Percentiles rank a stretch among this genome's conserved stretches.
phyloP scores from a whole-genome alignment of 345 rosid genomes.

The Triadica sebifera region DNA sequence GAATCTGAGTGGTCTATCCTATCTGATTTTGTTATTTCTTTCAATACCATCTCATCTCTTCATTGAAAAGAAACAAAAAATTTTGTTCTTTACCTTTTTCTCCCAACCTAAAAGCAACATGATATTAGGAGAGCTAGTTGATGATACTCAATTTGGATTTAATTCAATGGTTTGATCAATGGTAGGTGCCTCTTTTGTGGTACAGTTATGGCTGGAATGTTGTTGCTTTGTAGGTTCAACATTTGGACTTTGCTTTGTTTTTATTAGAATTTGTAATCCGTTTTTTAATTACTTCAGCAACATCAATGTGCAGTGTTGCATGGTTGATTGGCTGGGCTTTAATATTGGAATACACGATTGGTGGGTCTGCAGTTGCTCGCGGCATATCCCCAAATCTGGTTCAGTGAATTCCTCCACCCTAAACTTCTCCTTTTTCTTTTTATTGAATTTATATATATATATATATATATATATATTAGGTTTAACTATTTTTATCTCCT shows the following conservation, averaged over 20 bases:
- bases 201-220: not conserved
- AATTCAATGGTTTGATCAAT: not conserved
- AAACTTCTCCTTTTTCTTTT: not conserved
- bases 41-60: not conserved
- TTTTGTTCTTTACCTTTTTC: not conserved
- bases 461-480: no score
- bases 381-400: conserved; percentile 87
- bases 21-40: not conserved
- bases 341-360: conserved; percentile 84
- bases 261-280: not conserved
- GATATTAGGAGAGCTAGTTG: not conserved
- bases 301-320: conserved; percentile 59
- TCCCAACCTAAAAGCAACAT: not conserved
- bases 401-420: conserved; percentile 16
- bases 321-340: conserved; percentile 98
- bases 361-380: conserved; percentile 96
- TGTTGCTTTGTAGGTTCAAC: not conserved
- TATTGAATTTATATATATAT: not conserved
- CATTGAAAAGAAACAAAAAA: not conserved
- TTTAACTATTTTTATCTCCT: not conserved
- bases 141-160: not conserved
- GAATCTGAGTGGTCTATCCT: not conserved
- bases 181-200: not conserved
- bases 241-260: not conserved
- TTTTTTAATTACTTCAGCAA: not conserved